phyloP scores from a whole-genome alignment of 495 filamentous ascomycete genomes.

The Xylona heveae region DNA sequence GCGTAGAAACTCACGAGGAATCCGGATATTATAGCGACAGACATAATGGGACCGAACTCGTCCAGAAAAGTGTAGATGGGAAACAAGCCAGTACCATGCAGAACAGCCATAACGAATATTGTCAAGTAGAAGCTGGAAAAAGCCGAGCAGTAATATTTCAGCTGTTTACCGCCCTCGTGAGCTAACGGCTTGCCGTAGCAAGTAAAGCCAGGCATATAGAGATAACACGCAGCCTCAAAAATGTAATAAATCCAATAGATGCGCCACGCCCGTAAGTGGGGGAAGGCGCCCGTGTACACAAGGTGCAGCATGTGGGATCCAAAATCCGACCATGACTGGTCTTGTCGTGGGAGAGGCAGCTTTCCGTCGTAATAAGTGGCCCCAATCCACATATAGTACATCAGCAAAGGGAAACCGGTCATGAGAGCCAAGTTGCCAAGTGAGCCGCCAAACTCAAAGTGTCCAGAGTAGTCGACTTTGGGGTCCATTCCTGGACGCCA shows the following conservation, averaged over 20 bases:
- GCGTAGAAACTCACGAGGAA: constrained; percentile 58
- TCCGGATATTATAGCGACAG: constrained; percentile 74
- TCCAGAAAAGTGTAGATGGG: constrained; percentile 83
- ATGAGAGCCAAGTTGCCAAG: constrained; percentile 59
- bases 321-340: constrained; percentile 45
- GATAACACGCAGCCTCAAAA: constrained; percentile 60
- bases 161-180: constrained; percentile 57
- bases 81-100: constrained; percentile 73
- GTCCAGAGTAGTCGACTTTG: constrained; percentile 53
- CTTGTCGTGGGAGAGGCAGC: constrained; percentile 40
- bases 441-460: constrained; percentile 78
- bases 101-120: constrained; percentile 35
- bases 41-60: constrained; percentile 78
- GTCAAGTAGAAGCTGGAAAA: constrained; percentile 72
- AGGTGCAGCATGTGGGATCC: constrained; percentile 38
- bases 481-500: constrained; percentile 48
- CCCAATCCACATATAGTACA: constrained; percentile 98
- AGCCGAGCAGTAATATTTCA: constrained; percentile 83
- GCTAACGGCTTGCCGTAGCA: constrained; percentile 67
- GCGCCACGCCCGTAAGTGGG: constrained; percentile 53
- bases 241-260: constrained; percentile 87
- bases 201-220: constrained; percentile 62
- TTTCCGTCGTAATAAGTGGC: constrained; percentile 74
- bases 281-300: constrained; percentile 63
- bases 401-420: constrained; percentile 72